Evolutionary conservation across 257 asterid species (phyloP).

Genomic region (Forsythia suspensa): DNA sequence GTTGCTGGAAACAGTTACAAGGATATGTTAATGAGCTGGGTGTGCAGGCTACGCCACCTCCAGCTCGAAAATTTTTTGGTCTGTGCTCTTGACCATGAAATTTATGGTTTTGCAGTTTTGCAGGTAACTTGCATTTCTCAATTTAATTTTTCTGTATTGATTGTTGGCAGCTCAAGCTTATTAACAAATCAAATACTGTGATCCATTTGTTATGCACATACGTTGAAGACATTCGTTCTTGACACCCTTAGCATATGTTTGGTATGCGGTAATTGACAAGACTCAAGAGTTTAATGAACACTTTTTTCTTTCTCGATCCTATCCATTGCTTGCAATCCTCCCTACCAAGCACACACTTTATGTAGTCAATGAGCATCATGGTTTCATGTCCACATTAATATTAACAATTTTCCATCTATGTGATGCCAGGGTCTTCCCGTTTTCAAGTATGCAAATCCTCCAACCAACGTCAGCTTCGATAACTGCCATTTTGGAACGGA

Average conservation of each 20-base stretch:
- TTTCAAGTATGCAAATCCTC: conserved; percentile 56
- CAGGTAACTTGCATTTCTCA: conserved; percentile 55
- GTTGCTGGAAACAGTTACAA: conserved; percentile 87
- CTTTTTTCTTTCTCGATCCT: neutral
- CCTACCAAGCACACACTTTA: neutral
- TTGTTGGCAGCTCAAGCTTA: neutral
- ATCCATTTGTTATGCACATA: neutral
- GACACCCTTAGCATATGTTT: neutral
- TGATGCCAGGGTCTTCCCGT: conserved; percentile 82
- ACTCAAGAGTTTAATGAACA: neutral
- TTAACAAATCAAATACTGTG: neutral
- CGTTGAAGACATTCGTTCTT: neutral
- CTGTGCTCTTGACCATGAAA: conserved; percentile 76
- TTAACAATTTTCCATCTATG: conserved; percentile 4
- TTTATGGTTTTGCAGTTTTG: conserved; percentile 66
- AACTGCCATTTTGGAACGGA: conserved; percentile 93
- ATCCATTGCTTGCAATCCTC: neutral
- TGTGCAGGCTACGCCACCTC: conserved; percentile 69
- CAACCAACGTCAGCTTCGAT: conserved; percentile 77
- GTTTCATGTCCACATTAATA: neutral
- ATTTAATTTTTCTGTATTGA: neutral
- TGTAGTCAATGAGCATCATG: neutral
- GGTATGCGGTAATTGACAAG: neutral
- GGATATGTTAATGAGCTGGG: conserved; percentile 99
- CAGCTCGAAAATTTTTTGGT: conserved; percentile 64